Base-by-base conservation (phyloP, 495 filamentous ascomycete species). In the Hypoxylon intermedium region DNA sequence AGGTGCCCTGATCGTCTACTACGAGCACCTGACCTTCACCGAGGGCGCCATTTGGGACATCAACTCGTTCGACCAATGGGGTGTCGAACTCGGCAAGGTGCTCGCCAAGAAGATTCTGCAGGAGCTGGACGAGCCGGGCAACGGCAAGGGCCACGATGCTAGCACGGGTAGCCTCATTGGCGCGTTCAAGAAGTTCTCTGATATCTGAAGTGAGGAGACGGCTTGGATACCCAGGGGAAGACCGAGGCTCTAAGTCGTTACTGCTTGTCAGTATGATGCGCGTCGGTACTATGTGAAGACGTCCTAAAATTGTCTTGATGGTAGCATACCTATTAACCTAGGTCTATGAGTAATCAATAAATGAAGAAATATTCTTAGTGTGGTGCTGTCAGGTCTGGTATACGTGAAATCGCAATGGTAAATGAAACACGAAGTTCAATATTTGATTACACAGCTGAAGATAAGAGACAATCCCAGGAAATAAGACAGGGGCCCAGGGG, bases 1-100 rank as follows among this genome's bases (percentile, higher is more conserved):
- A 52, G 94, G 94, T 67, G 94, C 94, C 20, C 78, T 98, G 60
- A 98, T 98, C 74, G 92, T 90, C 45, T 98, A 97, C 85, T 98
- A 98, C 75, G 94, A 98, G 81, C 94, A 98, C 77, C 71, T 97
- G 41, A 98, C 94, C 56, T 98, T 98, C 80, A 96, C 91, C 31
- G 94, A 98, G 77, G 94, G 94, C 66, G 95, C 91, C 24, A 76
- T 98, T 65, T 98, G 94, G 94, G 95, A 98, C 77, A 97, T 98
- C 82, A 98, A 98, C 85, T 89, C 85, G 66, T 98, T 98, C 73
- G 94, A 98, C 80, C 94, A 98, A 78, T 98, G 94, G 94, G 94
- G 94, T 77, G 94, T 98, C 37, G 94, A 98, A 82, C 77, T 98
- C 41, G 94, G 94, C 78, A 98, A 98, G 86, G 87, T 88, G 36